phyloP scores from a whole-genome alignment of 352 stramenopile species.

The Pythium rishiriense region DNA sequence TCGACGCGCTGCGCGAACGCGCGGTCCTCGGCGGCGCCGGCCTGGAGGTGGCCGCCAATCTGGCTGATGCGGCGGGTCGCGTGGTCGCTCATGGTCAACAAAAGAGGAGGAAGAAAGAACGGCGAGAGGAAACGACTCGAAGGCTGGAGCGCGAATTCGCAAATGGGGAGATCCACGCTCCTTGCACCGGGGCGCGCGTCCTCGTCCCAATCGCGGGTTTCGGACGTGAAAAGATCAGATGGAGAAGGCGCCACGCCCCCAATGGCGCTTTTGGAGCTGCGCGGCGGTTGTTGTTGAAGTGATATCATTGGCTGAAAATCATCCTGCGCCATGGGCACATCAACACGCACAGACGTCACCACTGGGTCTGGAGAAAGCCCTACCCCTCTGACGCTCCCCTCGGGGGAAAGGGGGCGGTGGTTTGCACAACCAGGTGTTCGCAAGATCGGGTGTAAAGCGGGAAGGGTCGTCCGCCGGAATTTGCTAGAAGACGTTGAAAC shows the following conservation, averaged over 20 bases:
- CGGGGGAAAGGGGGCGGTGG: too few relatives aligned
- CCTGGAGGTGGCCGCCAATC: conserved; percentile 64
- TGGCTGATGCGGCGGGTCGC: conserved; percentile 72
- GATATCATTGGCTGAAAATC: conserved; percentile 34
- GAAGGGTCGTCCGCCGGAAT: neutral
- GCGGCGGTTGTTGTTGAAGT: conserved; percentile 6
- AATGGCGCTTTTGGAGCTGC: too few relatives aligned
- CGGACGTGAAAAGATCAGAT: conserved; percentile 36
- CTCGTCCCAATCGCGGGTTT: conserved; percentile 23
- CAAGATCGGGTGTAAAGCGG: neutral
- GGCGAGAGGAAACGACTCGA: neutral
- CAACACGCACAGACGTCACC: conserved; percentile 61
- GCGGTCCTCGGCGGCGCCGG: conserved; percentile 53
- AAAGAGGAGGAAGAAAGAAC: neutral
- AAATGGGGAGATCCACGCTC: conserved; percentile 23
- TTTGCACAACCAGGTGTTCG: conserved; percentile 26
- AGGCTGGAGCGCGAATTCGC: conserved; percentile 22
- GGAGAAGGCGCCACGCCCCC: conserved; percentile 2
- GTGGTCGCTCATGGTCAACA: conserved; percentile 51
- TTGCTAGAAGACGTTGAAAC: conserved; percentile 1
- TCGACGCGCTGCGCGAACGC: conserved; percentile 66
- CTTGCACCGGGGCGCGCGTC: conserved; percentile 11
- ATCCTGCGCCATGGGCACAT: conserved; percentile 2
- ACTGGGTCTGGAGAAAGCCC: conserved; percentile 9
- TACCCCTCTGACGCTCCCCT: conserved; percentile 27